Base-by-base conservation (phyloP, 2,329 filamentous ascomycete genomes). In the Orbilia blumenaviensis region DNA sequence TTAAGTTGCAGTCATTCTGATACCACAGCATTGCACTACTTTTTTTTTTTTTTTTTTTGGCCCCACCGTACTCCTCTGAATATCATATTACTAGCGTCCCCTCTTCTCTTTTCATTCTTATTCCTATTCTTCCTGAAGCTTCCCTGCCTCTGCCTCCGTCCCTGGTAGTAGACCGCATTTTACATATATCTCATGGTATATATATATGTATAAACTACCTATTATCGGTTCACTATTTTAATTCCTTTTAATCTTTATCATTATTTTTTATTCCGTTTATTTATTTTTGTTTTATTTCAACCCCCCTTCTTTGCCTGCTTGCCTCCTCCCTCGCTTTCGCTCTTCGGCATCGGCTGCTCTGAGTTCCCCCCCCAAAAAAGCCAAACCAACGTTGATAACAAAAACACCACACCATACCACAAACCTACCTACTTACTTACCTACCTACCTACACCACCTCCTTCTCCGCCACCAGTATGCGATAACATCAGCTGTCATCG, bases 321-420 rank as follows among this genome's bases (percentile, higher is more conserved):
- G 42, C 14, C 3, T 21, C 23, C 25, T 46, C 38, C 38, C 16
- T 36, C n/a, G n/a, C 29, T 36, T 44, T 36, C 61, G 18, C 60
- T 56, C 74, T 63, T 67, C 61, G 71, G 66, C 67, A 67, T 67
- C 63, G 63, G 71, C 48, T 74, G 64, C 63, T 72, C 63, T 42
- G 67, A 62, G 56, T 21, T 18, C 7, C 6, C 16, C 41, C 68
- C 68, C 77, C 72, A 78, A 73, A 54, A 69, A 76, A 64, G 48
- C 41, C 73, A 60, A 34, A 34, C 72, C 69, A 58, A 50, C n/a
- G n/a, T n/a, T n/a, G n/a, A n/a, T n/a, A n/a, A n/a, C n/a, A n/a
- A 75, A 78, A 21, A 64, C 52, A 46, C 18, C 42, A 46, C 42
- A 46, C 21, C 10, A 46, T 21, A 23, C 21, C 41, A 44, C 41